Evolutionary conservation across 768 basidiomycete species (phyloP).

Genomic region (Podaxis sp.): DNA sequence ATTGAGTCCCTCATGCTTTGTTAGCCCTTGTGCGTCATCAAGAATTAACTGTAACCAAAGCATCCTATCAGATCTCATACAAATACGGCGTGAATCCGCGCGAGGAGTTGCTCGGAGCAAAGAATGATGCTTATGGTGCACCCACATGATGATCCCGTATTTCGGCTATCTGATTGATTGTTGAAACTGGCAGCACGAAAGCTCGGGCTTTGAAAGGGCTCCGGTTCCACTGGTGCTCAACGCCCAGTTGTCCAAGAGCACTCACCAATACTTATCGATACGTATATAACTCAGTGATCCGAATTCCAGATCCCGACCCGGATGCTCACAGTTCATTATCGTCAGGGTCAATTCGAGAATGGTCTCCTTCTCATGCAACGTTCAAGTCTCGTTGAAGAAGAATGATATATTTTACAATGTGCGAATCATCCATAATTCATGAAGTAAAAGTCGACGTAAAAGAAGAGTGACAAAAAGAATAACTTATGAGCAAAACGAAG

Average conservation of each 20-base stretch:
- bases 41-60: neutral
- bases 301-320: no score
- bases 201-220: no score
- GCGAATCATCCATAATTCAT: neutral
- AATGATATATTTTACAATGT: neutral
- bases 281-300: no score
- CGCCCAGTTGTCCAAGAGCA: no score
- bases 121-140: neutral
- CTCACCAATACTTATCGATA: no score
- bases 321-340: no score
- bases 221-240: no score
- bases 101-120: neutral
- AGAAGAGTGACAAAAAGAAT: constrained; percentile 1
- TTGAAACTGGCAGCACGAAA: no score
- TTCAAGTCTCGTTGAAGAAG: neutral
- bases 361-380: no score
- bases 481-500: constrained; percentile 2
- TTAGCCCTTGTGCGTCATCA: neutral
- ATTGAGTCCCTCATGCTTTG: neutral
- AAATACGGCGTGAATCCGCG: neutral
- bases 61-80: neutral
- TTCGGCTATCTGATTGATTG: no score
- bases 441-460: neutral
- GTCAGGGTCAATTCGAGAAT: no score
- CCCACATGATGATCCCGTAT: no score